phyloP scores from a whole-genome alignment of 1,284 basidiomycete species.

The Ganoderma lucidum region DNA sequence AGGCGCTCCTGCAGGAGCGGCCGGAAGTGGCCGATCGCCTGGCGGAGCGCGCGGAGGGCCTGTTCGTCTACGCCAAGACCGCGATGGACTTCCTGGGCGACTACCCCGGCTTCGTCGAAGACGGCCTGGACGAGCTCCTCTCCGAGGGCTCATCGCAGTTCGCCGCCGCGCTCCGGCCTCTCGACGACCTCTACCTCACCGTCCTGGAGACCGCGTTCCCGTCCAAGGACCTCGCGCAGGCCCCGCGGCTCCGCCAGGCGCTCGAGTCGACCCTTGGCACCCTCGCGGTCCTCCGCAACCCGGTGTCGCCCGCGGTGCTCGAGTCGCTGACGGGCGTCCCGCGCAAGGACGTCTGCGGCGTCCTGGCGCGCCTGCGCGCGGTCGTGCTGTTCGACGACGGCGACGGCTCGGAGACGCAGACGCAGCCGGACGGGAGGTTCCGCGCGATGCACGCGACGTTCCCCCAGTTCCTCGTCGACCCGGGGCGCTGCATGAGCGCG shows the following conservation, averaged over 20 bases:
- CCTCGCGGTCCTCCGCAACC: conserved; percentile 19
- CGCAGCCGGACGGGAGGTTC: conserved; percentile 12
- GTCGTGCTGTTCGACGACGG: conserved; percentile 19
- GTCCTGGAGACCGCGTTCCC: conserved; percentile 25
- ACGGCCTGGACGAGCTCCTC: conserved; percentile 15
- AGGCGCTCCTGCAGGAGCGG: background rate
- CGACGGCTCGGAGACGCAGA: too few species aligned
- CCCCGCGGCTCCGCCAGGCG: background rate
- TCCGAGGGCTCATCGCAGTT: background rate
- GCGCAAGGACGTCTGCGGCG: background rate
- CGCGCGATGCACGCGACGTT: conserved; percentile 26
- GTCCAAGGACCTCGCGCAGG: background rate
- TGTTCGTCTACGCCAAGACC: conserved; percentile 25
- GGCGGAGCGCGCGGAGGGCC: conserved; percentile 13
- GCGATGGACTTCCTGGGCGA: conserved; percentile 19
- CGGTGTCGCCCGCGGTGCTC: conserved; percentile 10
- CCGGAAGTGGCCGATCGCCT: conserved; percentile 8
- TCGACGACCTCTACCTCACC: conserved; percentile 25
- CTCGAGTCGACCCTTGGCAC: conserved; percentile 18
- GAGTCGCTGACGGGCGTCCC: conserved; percentile 8
- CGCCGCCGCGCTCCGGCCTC: background rate
- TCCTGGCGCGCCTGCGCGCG: conserved; percentile 24
- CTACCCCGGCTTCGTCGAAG: conserved; percentile 14
- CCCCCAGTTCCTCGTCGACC: conserved; percentile 25
- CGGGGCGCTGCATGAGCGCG: conserved; percentile 6